A percentile compares a stretch with the other conserved stretches of the same genome.
Evolutionary conservation across 345 rosid species (phyloP).

Genomic region (Sisymbrium altissimum): DNA sequence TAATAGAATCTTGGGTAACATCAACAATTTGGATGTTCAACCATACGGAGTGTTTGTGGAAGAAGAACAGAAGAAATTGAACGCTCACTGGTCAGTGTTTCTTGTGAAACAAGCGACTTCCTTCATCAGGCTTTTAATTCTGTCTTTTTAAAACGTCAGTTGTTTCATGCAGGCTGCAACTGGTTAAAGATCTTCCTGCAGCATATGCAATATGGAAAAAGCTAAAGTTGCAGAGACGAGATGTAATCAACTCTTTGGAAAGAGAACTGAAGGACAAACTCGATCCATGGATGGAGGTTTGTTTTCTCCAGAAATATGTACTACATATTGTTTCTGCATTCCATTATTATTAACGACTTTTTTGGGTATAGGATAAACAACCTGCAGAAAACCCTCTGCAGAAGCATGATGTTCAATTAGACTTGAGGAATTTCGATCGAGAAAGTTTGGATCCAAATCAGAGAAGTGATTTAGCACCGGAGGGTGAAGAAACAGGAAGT

Average conservation of each 20-base stretch:
- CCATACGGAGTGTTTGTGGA: conserved; percentile 87
- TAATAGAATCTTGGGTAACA: conserved; percentile 66
- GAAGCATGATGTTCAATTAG: conserved; percentile 28
- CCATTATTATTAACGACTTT: not conserved
- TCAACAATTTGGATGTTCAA: conserved; percentile 60
- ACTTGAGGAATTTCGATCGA: conserved; percentile 32
- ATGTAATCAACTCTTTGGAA: conserved; percentile 49
- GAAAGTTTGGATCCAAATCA: conserved; percentile 32
- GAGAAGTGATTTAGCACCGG: conserved; percentile 33
- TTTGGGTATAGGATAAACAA: conserved; percentile 38
- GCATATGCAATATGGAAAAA: conserved; percentile 68
- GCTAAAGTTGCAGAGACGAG: conserved; percentile 46
- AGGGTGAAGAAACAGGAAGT: conserved; percentile 31
- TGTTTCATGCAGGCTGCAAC: conserved; percentile 52
- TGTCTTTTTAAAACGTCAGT: not conserved
- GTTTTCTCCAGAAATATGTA: not conserved
- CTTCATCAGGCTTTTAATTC: conserved; percentile 14
- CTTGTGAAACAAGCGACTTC: conserved; percentile 20
- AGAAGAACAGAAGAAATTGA: conserved; percentile 84
- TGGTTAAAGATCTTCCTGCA: conserved; percentile 72
- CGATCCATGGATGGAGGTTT: conserved; percentile 50
- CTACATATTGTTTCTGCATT: not conserved
- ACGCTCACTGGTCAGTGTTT: conserved; percentile 70
- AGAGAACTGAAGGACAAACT: conserved; percentile 54
- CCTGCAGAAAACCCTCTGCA: conserved; percentile 29